These are phyloP conservation scores for Bipolaris zeicola DNA, from an alignment of 2,329 filamentous ascomycete genomes.

Conservation along the genomic window DNA sequence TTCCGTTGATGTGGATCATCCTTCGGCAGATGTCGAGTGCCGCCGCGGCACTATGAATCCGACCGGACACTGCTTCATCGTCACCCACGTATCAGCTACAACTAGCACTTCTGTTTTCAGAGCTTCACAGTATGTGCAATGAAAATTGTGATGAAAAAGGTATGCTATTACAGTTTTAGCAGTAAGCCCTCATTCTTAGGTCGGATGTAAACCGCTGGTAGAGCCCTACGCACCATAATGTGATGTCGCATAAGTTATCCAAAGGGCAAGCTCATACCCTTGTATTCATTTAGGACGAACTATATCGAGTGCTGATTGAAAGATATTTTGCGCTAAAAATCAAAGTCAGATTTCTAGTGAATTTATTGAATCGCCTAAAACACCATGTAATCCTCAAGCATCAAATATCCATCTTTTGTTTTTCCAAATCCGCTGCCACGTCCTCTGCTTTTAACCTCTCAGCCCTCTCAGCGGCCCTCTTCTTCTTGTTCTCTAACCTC, in stretches of 20 bases:
- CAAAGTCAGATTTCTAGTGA: not conserved
- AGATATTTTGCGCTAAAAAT: not conserved
- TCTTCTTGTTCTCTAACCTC: slow-evolving; percentile 49
- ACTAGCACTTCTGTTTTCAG: not conserved
- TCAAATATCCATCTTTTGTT: slow-evolving; percentile 20
- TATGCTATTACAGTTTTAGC: no score
- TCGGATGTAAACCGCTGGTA: not conserved
- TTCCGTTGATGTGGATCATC: slow-evolving; percentile 3
- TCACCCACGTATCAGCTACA: not conserved
- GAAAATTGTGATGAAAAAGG: not conserved
- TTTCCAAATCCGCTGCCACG: slow-evolving; percentile 11
- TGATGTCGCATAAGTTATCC: not conserved
- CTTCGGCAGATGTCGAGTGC: slow-evolving; percentile 6
- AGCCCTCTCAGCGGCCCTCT: slow-evolving; percentile 45
- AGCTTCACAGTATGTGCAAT: not conserved
- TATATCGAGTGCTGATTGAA: not conserved
- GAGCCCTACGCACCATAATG: not conserved
- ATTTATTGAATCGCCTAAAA: not conserved
- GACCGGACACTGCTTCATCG: not conserved
- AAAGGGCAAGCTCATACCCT: not conserved
- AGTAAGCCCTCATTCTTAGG: not conserved
- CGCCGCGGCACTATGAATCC: not conserved
- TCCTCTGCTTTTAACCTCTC: slow-evolving; percentile 43
- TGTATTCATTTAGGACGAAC: no score
- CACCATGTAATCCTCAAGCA: not conserved